Base-by-base conservation (phyloP, 2,329 filamentous ascomycete species). In the Aspergillus cejpii region DNA sequence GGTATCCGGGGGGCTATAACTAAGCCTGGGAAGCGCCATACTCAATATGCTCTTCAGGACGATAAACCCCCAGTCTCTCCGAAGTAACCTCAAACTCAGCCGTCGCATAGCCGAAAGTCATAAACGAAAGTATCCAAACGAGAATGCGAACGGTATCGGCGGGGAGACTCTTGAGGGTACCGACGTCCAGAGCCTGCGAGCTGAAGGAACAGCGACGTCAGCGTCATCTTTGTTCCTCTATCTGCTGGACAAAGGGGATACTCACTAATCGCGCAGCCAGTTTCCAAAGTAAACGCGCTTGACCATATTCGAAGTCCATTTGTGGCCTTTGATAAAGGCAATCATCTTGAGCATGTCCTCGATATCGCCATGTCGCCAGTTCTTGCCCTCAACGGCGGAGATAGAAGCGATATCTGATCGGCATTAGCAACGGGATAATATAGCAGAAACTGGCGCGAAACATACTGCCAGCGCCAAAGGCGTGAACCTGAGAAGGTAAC, bases 261-360 rank as follows among this genome's bases (percentile, higher is more conserved):
- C 66, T 57, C 48, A 69, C 66, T 92, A 92, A 69, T 91, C 87
- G 48, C 87, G 78, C 31, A 91, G 72, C 86, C 87, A 92, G 67
- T 92, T 92, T 31, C 87, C 86, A 71, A 91, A 91, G 68, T 89
- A 91, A 23, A 83, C 83, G 44, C 85, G 77, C 68, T 85, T 84
- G 42, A 91, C 76, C 69, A 86, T 79, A 74, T 86, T 82, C 11
- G 81, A 81, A 1, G 84, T 86, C 87, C 87, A 92, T 71, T 91
- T 91, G 63, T 89, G 87, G 46, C 86, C 86, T 51, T 84, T 77
- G 46, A 91, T 75, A 58, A 87, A 90, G 23, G 83, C 79, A 53
- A 91, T 69, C 5, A 81, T 85, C 66, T 86, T 84, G 57, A 92
- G 79, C 69, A 87, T 81, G 65, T 91, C 87, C 71, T 89, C 84